phyloP scores from a whole-genome alignment of 1,284 basidiomycete genomes.

The Ceratobasidium sp. region DNA sequence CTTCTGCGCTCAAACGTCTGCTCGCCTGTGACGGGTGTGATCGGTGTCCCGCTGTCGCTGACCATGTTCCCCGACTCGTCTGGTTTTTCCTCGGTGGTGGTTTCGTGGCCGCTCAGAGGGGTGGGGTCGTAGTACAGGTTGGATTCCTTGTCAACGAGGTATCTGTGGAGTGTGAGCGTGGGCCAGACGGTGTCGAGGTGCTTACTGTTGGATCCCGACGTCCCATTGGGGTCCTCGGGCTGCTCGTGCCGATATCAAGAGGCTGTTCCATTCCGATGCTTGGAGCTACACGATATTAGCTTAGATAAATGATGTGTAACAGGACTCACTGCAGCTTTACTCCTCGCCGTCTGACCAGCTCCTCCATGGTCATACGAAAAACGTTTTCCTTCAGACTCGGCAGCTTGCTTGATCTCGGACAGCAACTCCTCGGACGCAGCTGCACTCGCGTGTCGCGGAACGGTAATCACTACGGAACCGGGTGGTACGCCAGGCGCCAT shows the following conservation, averaged over 20 bases:
- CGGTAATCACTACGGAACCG: conserved; percentile 16
- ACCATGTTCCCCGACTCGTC: neutral
- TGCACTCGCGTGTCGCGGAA: conserved; percentile 35
- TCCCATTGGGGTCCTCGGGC: conserved; percentile 85
- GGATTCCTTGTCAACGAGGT: conserved; percentile 62
- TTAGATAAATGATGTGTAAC: neutral
- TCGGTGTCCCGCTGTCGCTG: conserved; percentile 27
- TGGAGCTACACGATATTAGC: conserved; percentile 42
- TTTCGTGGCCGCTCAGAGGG: conserved; percentile 46
- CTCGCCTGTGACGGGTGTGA: conserved; percentile 17
- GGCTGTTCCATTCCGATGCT: conserved; percentile 83
- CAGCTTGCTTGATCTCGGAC: conserved; percentile 13
- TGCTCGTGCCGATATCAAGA: conserved; percentile 75
- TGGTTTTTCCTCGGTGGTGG: conserved; percentile 3
- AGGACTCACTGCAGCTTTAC: conserved; percentile 20
- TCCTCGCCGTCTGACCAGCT: conserved; percentile 7
- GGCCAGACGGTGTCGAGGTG: conserved; percentile 13
- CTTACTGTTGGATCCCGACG: conserved; percentile 79
- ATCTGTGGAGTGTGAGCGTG: conserved; percentile 52
- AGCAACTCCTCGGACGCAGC: conserved; percentile 16
- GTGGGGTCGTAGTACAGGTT: conserved; percentile 70
- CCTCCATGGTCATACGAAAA: conserved; percentile 26
- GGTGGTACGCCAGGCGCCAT: conserved; percentile 10
- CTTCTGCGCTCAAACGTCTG: conserved; percentile 13
- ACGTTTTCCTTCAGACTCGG: conserved; percentile 19